These are phyloP conservation scores for Pontederia paniculata DNA, from an alignment of 176 grass and related monocot genomes.

Conservation along the genomic window DNA sequence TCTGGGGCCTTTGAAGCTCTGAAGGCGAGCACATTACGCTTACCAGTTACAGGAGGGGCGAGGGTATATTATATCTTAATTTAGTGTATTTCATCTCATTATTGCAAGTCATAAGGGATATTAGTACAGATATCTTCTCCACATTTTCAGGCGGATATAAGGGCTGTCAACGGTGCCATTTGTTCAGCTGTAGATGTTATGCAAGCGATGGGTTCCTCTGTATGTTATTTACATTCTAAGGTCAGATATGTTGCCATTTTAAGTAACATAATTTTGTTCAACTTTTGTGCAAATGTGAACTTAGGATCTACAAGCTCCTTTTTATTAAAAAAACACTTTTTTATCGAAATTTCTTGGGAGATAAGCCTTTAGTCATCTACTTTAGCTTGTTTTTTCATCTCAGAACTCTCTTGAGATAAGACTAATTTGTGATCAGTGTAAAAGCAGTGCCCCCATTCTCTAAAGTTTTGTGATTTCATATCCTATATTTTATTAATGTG, in stretches of 20 bases:
- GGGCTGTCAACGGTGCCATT: not conserved
- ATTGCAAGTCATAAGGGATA: slow-evolving; percentile 8
- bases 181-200: slow-evolving; percentile 15
- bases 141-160: slow-evolving; percentile 1
- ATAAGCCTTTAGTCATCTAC: too few relatives aligned
- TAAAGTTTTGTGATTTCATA: too few relatives aligned
- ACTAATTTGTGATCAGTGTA: too few relatives aligned
- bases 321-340: too few relatives aligned
- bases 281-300: not conserved
- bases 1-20: slow-evolving; percentile 51
- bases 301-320: too few relatives aligned
- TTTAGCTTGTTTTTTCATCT: too few relatives aligned
- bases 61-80: slow-evolving; percentile 33
- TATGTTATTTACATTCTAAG: slow-evolving; percentile 9
- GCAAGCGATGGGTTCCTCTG: slow-evolving; percentile 5
- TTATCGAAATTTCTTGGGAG: too few relatives aligned
- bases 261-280: not conserved
- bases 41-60: slow-evolving; percentile 56
- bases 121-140: not conserved
- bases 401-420: too few relatives aligned
- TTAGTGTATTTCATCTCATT: not conserved
- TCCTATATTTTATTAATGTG: too few relatives aligned
- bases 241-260: not conserved
- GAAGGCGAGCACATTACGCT: slow-evolving; percentile 69
- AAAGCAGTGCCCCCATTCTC: too few relatives aligned